phyloP scores from a whole-genome alignment of 1,284 basidiomycete species.

The Malassezia nana region DNA sequence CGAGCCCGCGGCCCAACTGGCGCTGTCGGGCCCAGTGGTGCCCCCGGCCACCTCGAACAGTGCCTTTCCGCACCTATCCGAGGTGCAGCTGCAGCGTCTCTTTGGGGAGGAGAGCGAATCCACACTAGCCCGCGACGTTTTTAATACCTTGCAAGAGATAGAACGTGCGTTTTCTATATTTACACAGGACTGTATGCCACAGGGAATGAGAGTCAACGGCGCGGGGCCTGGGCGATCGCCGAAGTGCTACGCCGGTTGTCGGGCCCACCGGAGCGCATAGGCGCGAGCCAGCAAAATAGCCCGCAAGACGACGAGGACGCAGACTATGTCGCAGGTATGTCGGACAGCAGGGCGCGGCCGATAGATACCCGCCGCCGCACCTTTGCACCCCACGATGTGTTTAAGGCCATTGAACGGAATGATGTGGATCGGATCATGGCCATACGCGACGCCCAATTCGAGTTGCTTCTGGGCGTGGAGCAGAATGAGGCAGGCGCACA shows the following conservation, averaged over 20 bases:
- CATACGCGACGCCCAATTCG: slow-evolving; percentile 40
- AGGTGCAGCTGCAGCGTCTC: slow-evolving; percentile 18
- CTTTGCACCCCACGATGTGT: slow-evolving; percentile 40
- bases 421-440: slow-evolving; percentile 39
- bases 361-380: slow-evolving; percentile 2
- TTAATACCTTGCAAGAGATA: neutral
- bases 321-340: neutral
- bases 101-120: slow-evolving; percentile 16
- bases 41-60: neutral
- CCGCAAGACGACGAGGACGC: neutral
- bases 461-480: slow-evolving; percentile 30
- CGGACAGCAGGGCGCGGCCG: neutral
- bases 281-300: slow-evolving; percentile 13
- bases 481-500: neutral
- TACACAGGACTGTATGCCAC: neutral
- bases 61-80: slow-evolving; percentile 19
- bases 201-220: neutral
- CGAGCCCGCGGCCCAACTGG: neutral
- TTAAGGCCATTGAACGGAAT: slow-evolving; percentile 41
- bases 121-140: slow-evolving; percentile 4
- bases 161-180: neutral
- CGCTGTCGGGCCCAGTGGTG: neutral
- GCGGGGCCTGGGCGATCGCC: neutral
- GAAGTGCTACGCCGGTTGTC: neutral
- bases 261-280: too few relatives aligned